Evolutionary conservation across 2,329 filamentous ascomycete genomes (phyloP).

Genomic region (Leptodontidium sp.): DNA sequence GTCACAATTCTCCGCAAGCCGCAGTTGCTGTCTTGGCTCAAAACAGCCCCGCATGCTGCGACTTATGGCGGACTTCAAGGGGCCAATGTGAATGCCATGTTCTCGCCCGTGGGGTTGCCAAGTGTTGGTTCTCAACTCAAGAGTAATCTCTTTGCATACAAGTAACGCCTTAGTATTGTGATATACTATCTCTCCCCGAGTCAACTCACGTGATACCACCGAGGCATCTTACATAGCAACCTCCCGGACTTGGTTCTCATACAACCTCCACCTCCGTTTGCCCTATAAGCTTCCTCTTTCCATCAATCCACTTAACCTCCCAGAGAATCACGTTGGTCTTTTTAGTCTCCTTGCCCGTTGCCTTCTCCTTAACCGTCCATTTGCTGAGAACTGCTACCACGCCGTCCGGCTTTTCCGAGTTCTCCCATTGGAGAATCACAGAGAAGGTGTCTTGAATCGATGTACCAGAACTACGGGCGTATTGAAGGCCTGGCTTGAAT

Average conservation of each 20-base stretch:
- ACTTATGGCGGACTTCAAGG: too few species aligned
- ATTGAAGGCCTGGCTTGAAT: slow-evolving; percentile 17
- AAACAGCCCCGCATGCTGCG: too few species aligned
- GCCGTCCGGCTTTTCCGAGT: slow-evolving; percentile 16
- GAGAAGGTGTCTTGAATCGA: slow-evolving; percentile 19
- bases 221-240: too few species aligned
- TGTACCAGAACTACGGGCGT: slow-evolving; percentile 14
- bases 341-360: slow-evolving; percentile 14
- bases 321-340: slow-evolving; percentile 22
- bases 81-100: too few species aligned
- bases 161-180: too few species aligned
- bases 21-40: too few species aligned
- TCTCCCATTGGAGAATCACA: slow-evolving; percentile 24
- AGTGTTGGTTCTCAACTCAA: too few species aligned
- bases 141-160: too few species aligned
- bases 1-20: too few species aligned
- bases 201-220: too few species aligned
- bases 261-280: slow-evolving; percentile 18
- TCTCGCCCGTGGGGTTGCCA: too few species aligned
- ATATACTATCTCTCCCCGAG: too few species aligned
- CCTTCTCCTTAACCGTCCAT: slow-evolving; percentile 1
- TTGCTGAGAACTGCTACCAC: slow-evolving; percentile 17
- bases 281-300: slow-evolving; percentile 17
- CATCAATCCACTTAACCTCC: slow-evolving; percentile 21
- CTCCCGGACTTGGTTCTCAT: neutral